Conservation (phyloP, 23 red algal genomes). For the Gracilariopsis chorda region DNA sequence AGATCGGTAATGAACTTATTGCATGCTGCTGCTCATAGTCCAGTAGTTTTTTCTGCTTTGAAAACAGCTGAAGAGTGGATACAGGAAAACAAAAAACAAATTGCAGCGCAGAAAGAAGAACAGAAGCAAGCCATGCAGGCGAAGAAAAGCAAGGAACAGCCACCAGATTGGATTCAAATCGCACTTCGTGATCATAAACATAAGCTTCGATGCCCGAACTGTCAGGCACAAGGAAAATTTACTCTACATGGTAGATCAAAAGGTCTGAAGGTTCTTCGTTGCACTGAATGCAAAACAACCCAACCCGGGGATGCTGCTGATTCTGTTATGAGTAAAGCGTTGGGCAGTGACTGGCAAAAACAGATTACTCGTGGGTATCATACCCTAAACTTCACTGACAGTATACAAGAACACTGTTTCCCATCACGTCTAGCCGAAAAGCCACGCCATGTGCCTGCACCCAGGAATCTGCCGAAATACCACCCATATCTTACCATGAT, state of each 20-base stretch:
- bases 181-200: not conserved
- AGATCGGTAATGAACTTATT: not conserved
- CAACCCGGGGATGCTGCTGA: not conserved
- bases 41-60: not conserved
- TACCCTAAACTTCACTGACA: too few species aligned
- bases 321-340: not conserved
- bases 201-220: not conserved
- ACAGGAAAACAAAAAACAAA: not conserved
- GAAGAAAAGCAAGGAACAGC: too few species aligned
- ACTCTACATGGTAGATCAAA: not conserved
- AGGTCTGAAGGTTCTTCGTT: not conserved
- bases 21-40: not conserved
- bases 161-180: not conserved
- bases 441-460: too few species aligned
- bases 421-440: too few species aligned
- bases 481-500: too few species aligned
- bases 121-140: too few species aligned
- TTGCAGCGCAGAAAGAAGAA: not conserved
- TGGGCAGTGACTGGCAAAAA: not conserved
- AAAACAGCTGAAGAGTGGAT: not conserved
- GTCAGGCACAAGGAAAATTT: not conserved
- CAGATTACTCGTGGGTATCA: not conserved
- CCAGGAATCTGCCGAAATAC: too few species aligned
- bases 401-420: too few species aligned
- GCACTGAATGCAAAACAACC: not conserved